Conservation (phyloP, 2,329 filamentous ascomycete species). For the Parafenestella ontariensis region DNA sequence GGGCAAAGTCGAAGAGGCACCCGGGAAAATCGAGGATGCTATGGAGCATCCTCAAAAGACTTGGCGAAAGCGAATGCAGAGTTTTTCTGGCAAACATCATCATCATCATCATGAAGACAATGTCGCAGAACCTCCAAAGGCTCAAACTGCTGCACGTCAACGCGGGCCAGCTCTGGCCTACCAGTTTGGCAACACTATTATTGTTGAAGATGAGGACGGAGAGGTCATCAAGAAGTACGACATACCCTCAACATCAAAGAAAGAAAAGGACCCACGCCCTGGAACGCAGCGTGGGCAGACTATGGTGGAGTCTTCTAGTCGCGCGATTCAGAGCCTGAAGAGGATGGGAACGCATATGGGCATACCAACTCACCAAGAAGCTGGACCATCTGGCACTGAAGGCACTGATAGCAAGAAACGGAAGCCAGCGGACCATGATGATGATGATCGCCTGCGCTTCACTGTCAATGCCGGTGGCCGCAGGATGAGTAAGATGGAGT, state of each 20-base stretch:
- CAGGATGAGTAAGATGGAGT: constrained; percentile 81
- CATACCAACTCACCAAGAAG: constrained; percentile 37
- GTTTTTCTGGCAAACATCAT: constrained; percentile 53
- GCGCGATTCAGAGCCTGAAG: constrained; percentile 53
- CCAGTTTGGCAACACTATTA: constrained; percentile 87
- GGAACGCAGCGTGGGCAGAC: constrained; percentile 37
- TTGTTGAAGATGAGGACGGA: constrained; percentile 85
- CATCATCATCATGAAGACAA: constrained; percentile 47
- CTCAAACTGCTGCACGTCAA: constrained; percentile 48
- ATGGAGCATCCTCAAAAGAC: constrained; percentile 48
- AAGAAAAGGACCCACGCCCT: constrained; percentile 35
- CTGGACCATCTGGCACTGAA: constrained; percentile 29
- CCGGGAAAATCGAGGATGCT: constrained; percentile 47
- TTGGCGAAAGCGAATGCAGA: constrained; percentile 56
- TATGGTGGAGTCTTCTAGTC: constrained; percentile 43
- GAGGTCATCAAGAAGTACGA: constrained; percentile 88
- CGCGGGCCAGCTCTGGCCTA: constrained; percentile 81
- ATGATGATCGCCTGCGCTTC: constrained; percentile 77
- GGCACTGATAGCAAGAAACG: constrained; percentile 29
- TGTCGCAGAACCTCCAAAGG: constrained; percentile 34
- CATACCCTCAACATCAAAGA: constrained; percentile 63
- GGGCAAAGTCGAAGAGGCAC: constrained; percentile 45
- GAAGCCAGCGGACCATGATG: constrained; percentile 57
- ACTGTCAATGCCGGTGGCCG: constrained; percentile 75
- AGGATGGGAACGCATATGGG: constrained; percentile 64